phyloP scores from a whole-genome alignment of 257 asterid species.

The Avicennia marina region DNA sequence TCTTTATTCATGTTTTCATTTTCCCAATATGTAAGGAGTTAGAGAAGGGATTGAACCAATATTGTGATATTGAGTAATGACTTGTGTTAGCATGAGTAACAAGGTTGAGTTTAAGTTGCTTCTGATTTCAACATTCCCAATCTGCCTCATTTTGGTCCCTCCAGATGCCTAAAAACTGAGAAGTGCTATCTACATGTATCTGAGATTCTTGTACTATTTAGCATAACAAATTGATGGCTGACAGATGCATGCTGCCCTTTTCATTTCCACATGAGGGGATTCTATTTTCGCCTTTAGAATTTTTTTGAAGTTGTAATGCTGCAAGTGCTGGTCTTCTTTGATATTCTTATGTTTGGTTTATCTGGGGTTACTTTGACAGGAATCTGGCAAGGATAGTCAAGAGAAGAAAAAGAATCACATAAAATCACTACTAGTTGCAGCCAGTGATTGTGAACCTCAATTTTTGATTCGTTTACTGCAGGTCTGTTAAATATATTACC shows the following conservation, averaged over 20 bases:
- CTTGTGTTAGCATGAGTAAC: not conserved
- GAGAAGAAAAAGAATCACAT: constrained; percentile 88
- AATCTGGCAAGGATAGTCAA: constrained; percentile 94
- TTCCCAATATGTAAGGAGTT: no score
- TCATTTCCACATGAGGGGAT: not conserved
- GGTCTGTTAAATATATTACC: constrained; percentile 45
- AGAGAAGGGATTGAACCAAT: no score
- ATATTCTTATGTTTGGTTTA: constrained; percentile 12
- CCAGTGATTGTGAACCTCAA: constrained; percentile 95
- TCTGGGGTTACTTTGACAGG: constrained; percentile 38
- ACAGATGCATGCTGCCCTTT: not conserved
- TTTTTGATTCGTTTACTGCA: constrained; percentile 94
- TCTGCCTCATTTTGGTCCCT: no score
- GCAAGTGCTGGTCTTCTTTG: constrained; percentile 1
- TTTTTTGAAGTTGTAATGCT: constrained; percentile 1
- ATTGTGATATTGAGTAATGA: not conserved
- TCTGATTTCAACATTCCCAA: not conserved
- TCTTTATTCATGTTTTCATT: no score
- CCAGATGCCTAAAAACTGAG: no score
- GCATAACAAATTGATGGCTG: no score
- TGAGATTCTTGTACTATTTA: no score
- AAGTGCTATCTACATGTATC: no score
- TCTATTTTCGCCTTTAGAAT: no score
- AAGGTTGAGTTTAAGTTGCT: not conserved
- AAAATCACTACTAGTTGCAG: constrained; percentile 83